Evolutionary conservation across 352 stramenopile species (phyloP).

Genomic region (Phytophthora hybrid): DNA sequence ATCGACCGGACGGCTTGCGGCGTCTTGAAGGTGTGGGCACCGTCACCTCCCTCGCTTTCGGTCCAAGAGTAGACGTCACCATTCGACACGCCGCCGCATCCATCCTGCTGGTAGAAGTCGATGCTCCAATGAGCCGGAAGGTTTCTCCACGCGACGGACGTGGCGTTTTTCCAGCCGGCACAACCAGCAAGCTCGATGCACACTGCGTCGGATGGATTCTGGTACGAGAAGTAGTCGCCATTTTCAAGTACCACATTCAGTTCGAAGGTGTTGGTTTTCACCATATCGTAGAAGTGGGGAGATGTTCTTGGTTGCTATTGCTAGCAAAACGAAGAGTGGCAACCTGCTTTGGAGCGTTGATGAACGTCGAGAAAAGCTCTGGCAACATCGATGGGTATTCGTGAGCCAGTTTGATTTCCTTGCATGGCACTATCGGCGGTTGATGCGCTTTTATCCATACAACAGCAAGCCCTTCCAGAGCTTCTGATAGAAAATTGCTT

Average conservation of each 20-base stretch:
- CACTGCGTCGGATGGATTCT: constrained; percentile 3
- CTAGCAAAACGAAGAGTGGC: constrained; percentile 13
- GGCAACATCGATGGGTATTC: neutral
- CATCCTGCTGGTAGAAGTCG: constrained; percentile 15
- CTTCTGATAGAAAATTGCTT: too few species aligned
- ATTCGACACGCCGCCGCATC: constrained; percentile 7
- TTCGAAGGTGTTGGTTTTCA: constrained; percentile 14
- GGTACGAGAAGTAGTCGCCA: constrained; percentile 19
- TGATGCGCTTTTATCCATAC: too few species aligned
- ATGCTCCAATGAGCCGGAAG: constrained; percentile 17
- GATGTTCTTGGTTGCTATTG: neutral
- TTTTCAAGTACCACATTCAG: constrained; percentile 14
- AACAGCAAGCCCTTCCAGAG: too few species aligned
- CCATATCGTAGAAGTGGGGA: neutral
- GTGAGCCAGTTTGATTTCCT: too few species aligned
- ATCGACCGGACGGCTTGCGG: constrained; percentile 15
- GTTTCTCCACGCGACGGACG: constrained; percentile 12
- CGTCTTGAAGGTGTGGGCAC: constrained; percentile 16
- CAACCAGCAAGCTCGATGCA: constrained; percentile 22
- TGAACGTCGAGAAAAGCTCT: neutral
- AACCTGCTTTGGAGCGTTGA: neutral
- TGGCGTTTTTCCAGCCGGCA: constrained; percentile 13
- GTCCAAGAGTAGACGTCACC: constrained; percentile 15
- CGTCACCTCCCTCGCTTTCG: neutral
- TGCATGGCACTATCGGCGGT: too few species aligned